These are phyloP conservation scores for Trichopus zeylanicus DNA, from an alignment of 116 monocot species.

Conservation along the genomic window DNA sequence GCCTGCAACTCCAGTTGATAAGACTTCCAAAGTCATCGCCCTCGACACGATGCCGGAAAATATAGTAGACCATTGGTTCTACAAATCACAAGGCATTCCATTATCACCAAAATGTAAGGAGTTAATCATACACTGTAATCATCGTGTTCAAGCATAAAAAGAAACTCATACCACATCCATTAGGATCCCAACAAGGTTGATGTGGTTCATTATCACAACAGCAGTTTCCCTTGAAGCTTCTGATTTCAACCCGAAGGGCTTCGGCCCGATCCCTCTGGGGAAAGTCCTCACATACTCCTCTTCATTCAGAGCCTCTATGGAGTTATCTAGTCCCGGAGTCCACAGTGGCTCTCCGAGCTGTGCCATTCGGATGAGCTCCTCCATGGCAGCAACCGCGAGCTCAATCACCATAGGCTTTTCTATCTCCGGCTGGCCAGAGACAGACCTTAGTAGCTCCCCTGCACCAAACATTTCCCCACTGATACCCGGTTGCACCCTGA, in stretches of 20 bases:
- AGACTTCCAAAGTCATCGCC: slow-evolving; percentile 66
- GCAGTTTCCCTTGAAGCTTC: slow-evolving; percentile 73
- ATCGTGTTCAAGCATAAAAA: background rate
- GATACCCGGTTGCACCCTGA: slow-evolving; percentile 23
- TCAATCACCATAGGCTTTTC: slow-evolving; percentile 77
- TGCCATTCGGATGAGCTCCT: slow-evolving; percentile 76
- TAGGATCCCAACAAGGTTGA: slow-evolving; percentile 82
- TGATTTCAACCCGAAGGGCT: slow-evolving; percentile 54
- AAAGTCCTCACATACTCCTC: slow-evolving; percentile 78
- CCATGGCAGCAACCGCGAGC: slow-evolving; percentile 90
- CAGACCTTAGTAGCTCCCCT: slow-evolving; percentile 40
- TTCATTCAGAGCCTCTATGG: slow-evolving; percentile 43
- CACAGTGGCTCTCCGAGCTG: slow-evolving; percentile 79
- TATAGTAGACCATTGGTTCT: slow-evolving; percentile 74
- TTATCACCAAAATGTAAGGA: too few species aligned
- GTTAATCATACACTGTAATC: too few species aligned
- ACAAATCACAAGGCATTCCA: too few species aligned
- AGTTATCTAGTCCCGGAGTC: slow-evolving; percentile 15
- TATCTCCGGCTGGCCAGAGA: slow-evolving; percentile 27
- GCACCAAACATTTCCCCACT: slow-evolving; percentile 35
- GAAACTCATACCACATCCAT: slow-evolving; percentile 72
- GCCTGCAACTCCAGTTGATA: slow-evolving; percentile 90
- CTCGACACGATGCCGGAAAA: slow-evolving; percentile 87
- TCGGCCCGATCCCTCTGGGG: slow-evolving; percentile 86
- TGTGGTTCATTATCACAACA: slow-evolving; percentile 87